Conservation (phyloP, 2,329 filamentous ascomycete genomes). For the Aspergillus aculeatus region DNA sequence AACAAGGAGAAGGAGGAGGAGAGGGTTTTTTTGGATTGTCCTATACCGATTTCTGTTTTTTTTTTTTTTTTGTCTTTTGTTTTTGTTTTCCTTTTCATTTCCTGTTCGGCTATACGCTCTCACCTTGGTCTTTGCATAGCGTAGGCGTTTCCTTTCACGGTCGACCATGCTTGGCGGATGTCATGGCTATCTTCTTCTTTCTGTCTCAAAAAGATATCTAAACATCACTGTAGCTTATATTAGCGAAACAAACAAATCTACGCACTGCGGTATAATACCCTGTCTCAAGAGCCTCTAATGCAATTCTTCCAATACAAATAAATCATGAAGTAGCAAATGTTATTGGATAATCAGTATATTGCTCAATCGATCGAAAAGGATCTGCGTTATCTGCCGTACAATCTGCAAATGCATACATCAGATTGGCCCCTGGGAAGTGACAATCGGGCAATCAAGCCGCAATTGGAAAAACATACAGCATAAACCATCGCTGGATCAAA, state of each 20-base stretch:
- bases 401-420: background rate
- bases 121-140: slow-evolving; percentile 39
- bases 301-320: background rate
- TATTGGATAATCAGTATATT: background rate
- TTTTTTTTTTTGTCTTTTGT: too few relatives aligned
- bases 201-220: background rate
- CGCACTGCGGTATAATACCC: background rate
- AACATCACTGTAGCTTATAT: background rate
- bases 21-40: background rate
- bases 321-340: background rate
- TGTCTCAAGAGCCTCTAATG: background rate
- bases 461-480: slow-evolving; percentile 9
- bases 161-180: slow-evolving; percentile 22
- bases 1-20: background rate
- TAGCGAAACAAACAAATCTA: background rate
- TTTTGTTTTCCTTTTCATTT: background rate
- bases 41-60: too few relatives aligned
- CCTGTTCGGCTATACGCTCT: background rate
- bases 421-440: background rate
- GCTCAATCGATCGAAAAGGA: background rate
- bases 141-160: slow-evolving; percentile 37
- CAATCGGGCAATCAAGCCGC: background rate
- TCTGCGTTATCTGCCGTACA: slow-evolving; percentile 1
- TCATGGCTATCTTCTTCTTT: slow-evolving; percentile 15
- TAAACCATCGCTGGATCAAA: background rate